These are phyloP conservation scores for Yamadazyma kanchanaburiensis DNA, from an alignment of 1,139 yeast genomes.

Conservation along the genomic window DNA sequence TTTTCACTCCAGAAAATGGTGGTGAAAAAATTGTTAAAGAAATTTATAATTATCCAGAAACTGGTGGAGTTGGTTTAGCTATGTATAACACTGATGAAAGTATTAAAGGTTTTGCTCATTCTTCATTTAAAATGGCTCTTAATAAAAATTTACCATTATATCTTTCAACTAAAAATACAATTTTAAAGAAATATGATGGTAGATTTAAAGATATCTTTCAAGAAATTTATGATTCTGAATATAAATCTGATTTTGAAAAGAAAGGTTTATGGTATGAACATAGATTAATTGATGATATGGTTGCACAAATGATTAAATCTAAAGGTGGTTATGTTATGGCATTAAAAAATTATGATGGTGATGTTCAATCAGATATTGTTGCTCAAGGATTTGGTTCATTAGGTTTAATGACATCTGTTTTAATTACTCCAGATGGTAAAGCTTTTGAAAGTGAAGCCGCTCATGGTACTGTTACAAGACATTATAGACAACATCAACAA, in stretches of 20 bases:
- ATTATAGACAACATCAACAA: constrained; percentile 89
- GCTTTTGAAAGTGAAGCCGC: constrained; percentile 97
- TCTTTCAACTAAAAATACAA: constrained; percentile 90
- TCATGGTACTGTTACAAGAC: constrained; percentile 97
- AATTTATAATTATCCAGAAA: constrained; percentile 64
- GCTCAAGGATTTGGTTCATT: constrained; percentile 98
- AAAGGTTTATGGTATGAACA: constrained; percentile 92
- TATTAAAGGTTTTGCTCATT: constrained; percentile 83
- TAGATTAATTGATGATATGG: constrained; percentile 96
- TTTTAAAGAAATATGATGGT: constrained; percentile 90
- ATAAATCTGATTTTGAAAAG: constrained; percentile 67
- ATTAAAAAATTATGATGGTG: constrained; percentile 96
- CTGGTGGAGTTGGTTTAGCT: constrained; percentile 83
- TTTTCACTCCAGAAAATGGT: constrained; percentile 75
- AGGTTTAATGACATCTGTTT: constrained; percentile 94
- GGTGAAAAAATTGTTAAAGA: constrained; percentile 50
- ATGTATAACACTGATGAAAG: constrained; percentile 96
- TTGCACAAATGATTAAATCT: constrained; percentile 95
- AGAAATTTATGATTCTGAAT: constrained; percentile 67
- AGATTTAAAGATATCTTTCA: constrained; percentile 92
- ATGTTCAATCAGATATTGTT: constrained; percentile 93
- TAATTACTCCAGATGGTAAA: constrained; percentile 92
- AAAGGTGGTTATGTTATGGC: constrained; percentile 94
- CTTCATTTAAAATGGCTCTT: constrained; percentile 87
- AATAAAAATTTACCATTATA: constrained; percentile 74